Percentiles rank a stretch among this genome's conserved stretches.
These are phyloP conservation scores for Botrytis tulipae DNA, from an alignment of 2,329 filamentous ascomycete genomes.

Conservation along the genomic window DNA sequence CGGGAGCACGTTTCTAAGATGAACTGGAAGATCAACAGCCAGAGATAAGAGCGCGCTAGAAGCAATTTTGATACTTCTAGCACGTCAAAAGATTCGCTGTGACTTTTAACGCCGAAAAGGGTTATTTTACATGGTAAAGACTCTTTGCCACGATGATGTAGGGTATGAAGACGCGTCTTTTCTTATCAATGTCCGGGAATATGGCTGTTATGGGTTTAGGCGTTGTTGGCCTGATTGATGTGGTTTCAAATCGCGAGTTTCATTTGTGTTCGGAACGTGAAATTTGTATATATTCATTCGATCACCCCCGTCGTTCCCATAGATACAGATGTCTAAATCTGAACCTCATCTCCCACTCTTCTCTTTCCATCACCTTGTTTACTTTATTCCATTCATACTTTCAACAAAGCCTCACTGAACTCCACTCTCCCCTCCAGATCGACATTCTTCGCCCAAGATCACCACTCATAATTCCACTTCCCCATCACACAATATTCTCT, in stretches of 20 bases:
- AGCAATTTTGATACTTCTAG: conserved; percentile 11
- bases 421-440: not conserved
- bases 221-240: not conserved
- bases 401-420: not conserved
- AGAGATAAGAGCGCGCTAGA: not conserved
- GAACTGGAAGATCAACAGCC: not conserved
- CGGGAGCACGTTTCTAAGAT: not conserved
- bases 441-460: not conserved
- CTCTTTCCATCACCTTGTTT: not conserved
- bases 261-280: not conserved
- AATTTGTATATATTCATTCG: not conserved
- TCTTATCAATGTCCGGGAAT: not conserved
- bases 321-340: not conserved
- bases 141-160: not conserved
- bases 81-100: not conserved
- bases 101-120: not conserved
- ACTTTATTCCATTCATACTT: not conserved
- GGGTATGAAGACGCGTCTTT: not conserved
- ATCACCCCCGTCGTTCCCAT: not conserved
- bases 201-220: not conserved
- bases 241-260: not conserved
- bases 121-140: not conserved
- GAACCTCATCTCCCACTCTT: not conserved
- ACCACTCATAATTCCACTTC: not conserved
- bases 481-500: not conserved